These are phyloP conservation scores for Diospyros lotus DNA, from an alignment of 148 eudicot genomes.

Conservation along the genomic window DNA sequence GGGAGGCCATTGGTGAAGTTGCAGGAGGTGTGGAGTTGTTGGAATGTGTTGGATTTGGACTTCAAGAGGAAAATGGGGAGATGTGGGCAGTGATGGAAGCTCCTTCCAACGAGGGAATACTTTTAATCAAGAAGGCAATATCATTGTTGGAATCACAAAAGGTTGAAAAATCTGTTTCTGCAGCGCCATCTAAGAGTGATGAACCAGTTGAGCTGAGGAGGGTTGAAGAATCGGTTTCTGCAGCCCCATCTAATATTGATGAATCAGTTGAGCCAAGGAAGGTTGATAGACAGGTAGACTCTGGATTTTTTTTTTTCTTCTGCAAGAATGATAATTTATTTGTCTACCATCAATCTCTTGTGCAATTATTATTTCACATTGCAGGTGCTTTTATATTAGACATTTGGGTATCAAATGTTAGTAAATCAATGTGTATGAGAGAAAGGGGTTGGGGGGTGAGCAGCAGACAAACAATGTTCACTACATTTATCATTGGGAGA, in stretches of 20 bases:
- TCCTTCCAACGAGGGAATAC: slow-evolving; percentile 47
- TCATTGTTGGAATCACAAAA: slow-evolving; percentile 43
- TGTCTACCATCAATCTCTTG: background rate
- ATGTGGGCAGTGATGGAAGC: slow-evolving; percentile 86
- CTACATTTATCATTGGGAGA: too few species aligned
- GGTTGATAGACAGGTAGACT: slow-evolving; percentile 65
- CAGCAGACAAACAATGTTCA: too few species aligned
- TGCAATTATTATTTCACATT: background rate
- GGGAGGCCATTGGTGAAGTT: slow-evolving; percentile 79
- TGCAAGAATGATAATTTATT: background rate
- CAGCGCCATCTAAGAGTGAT: slow-evolving; percentile 33
- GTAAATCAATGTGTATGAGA: background rate
- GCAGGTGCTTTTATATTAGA: background rate
- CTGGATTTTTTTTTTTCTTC: background rate
- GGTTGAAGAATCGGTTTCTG: slow-evolving; percentile 20
- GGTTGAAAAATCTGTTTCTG: slow-evolving; percentile 19
- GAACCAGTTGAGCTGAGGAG: slow-evolving; percentile 39
- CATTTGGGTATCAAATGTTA: too few species aligned
- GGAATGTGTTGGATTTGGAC: slow-evolving; percentile 74
- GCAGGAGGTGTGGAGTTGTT: slow-evolving; percentile 75
- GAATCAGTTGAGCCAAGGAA: slow-evolving; percentile 44
- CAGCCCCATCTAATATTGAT: slow-evolving; percentile 33
- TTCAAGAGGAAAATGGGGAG: slow-evolving; percentile 78
- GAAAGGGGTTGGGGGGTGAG: background rate
- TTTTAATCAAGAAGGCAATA: slow-evolving; percentile 36